These are phyloP conservation scores for Nigrograna mackinnonii DNA, from an alignment of 2,329 filamentous ascomycete species.

Conservation along the genomic window DNA sequence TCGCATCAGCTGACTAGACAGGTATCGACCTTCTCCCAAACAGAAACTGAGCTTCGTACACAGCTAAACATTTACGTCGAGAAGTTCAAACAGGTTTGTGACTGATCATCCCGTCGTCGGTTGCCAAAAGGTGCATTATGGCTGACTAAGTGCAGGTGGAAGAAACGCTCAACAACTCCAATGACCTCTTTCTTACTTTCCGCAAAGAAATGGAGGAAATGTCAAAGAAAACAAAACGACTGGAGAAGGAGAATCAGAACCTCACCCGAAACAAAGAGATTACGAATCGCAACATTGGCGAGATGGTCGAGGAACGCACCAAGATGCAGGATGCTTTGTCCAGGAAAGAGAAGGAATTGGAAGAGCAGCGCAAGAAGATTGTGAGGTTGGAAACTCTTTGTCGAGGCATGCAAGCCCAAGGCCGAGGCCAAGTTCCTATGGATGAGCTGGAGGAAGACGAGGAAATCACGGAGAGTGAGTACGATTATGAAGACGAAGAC, in stretches of 20 bases:
- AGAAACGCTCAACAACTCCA: constrained; percentile 97
- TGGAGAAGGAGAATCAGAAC: constrained; percentile 94
- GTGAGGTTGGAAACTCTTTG: constrained; percentile 93
- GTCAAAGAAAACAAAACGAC: constrained; percentile 96
- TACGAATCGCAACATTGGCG: constrained; percentile 91
- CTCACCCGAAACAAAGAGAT: constrained; percentile 92
- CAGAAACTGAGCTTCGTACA: constrained; percentile 88
- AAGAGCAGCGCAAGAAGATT: constrained; percentile 81
- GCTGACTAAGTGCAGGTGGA: constrained; percentile 76
- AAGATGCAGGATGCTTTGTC: constrained; percentile 74
- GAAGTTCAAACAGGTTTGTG: constrained; percentile 95
- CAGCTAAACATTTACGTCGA: constrained; percentile 99
- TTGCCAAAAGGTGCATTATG: too few relatives aligned
- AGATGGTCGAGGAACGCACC: constrained; percentile 93
- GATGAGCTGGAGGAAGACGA: constrained; percentile 60
- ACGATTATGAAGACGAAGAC: constrained; percentile 45
- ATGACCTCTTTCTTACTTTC: constrained; percentile 95
- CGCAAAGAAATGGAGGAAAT: constrained; percentile 99
- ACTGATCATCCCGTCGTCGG: too few relatives aligned
- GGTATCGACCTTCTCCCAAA: constrained; percentile 94
- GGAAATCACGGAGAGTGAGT: constrained; percentile 52
- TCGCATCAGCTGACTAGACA: constrained; percentile 86
- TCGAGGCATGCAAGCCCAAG: constrained; percentile 94
- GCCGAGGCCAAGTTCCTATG: constrained; percentile 69
- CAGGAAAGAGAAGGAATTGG: constrained; percentile 72